Evolutionary conservation across 2,329 filamentous ascomycete species (phyloP), one percentile per base, ranked within the genome.

Genomic region (Stylonectria norvegica): DNA sequence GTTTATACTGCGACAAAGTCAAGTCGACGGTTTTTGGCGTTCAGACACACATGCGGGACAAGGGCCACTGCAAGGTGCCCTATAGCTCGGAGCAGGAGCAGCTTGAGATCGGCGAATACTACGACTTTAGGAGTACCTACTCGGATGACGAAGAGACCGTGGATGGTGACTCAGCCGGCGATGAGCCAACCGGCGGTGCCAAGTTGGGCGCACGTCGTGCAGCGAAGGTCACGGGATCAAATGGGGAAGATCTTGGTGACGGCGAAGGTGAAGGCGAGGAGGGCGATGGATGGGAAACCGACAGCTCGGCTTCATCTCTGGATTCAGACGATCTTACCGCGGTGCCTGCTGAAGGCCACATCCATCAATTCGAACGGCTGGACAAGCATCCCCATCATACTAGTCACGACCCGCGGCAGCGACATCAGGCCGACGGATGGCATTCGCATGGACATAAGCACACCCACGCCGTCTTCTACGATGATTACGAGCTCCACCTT

Each of bases 1-100:
- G 93, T 63, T 66, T 98, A 33, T 89, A 83, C 60, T 98, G 93
- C 62, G 84, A 86, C 60, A 94, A 93, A 64, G 66, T 84, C 30
- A 87, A 93, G 60, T 79, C 83, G 48, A 90, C 83, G 10, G 75
- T 85, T 0, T 81, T 83, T 42, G 91, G 87, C 14, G 81, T 90
- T 18, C 90, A 96, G 61, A 96, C 90, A 1, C 93, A 98, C 63
- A 98, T 98, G 93, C 83, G 89, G 31, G 93, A 98, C 63, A 91
- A 89, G 61, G 86, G 89, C 1, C 93, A 98, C 67, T 97, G 91
- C 76, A 95, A 90, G 78, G 94, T 98, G 53, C 90, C 89, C 0
- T 98, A 91, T 63, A 82, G 84, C 36, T 85, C 83, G 0, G 88
- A 96, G 60, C 84, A 86, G 23, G 89, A 97, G 59, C 89, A 96